Evolutionary conservation across 441 rosid genomes (phyloP).

Genomic region (Croton laevigatus): DNA sequence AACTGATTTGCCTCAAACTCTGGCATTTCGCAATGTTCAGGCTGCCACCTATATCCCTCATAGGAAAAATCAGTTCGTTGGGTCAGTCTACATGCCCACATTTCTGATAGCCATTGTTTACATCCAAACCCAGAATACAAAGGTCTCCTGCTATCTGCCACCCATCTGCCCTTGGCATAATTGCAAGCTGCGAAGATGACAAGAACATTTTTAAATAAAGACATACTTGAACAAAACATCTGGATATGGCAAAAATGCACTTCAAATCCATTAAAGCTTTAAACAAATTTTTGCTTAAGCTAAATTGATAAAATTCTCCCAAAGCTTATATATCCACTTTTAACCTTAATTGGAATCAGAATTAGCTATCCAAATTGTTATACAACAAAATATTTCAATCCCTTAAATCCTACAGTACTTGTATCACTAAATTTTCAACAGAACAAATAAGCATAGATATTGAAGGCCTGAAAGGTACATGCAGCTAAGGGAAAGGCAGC

Average conservation of each 20-base stretch:
- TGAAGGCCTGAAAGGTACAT: too few species aligned
- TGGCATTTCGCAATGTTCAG: conserved; percentile 60
- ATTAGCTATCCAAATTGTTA: too few species aligned
- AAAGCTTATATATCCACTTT: background rate
- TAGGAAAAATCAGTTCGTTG: conserved; percentile 72
- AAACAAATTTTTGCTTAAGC: background rate
- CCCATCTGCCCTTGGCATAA: conserved; percentile 84
- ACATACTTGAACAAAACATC: background rate
- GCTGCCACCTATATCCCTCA: conserved; percentile 74
- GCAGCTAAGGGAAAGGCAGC: too few species aligned
- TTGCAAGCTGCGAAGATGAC: conserved; percentile 55
- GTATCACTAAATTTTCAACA: background rate
- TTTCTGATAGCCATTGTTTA: conserved; percentile 80
- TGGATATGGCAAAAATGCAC: background rate
- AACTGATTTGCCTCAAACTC: conserved; percentile 60
- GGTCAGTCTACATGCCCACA: conserved; percentile 87
- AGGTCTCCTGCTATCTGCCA: conserved; percentile 53
- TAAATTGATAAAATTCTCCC: background rate
- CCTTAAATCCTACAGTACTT: background rate
- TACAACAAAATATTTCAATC: too few species aligned
- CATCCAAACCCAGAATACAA: conserved; percentile 74
- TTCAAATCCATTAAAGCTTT: background rate
- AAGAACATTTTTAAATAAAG: background rate
- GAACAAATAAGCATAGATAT: background rate
- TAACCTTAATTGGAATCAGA: background rate